These are phyloP conservation scores for Allantophomopsis lycopodina DNA, from an alignment of 2,329 filamentous ascomycete species.

Conservation along the genomic window DNA sequence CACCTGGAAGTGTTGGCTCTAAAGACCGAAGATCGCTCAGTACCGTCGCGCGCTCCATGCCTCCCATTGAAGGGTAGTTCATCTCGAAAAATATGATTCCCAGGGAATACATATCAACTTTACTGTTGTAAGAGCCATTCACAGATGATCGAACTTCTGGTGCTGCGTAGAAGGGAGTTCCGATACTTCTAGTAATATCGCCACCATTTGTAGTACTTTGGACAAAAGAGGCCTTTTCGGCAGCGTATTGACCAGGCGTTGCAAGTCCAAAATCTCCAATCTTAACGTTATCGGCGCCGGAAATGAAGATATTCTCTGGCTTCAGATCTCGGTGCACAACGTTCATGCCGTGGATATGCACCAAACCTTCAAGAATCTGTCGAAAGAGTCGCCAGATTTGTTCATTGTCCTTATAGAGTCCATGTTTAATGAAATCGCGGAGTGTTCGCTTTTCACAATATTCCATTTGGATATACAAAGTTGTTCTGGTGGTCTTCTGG, in stretches of 20 bases:
- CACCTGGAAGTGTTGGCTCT: slow-evolving; percentile 53
- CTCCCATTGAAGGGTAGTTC: slow-evolving; percentile 55
- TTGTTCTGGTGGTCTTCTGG: slow-evolving; percentile 47
- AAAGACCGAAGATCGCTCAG: slow-evolving; percentile 57
- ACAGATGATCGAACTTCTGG: slow-evolving; percentile 74
- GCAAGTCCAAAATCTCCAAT: slow-evolving; percentile 96
- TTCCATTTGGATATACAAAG: slow-evolving; percentile 97
- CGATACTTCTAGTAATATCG: slow-evolving; percentile 59
- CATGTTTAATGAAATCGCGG: slow-evolving; percentile 70
- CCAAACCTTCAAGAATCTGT: slow-evolving; percentile 79
- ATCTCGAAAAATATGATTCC: slow-evolving; percentile 99
- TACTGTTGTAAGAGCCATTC: slow-evolving; percentile 71
- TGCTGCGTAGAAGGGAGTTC: slow-evolving; percentile 82
- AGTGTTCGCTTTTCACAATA: slow-evolving; percentile 88
- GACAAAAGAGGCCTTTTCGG: slow-evolving; percentile 31
- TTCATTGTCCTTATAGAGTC: slow-evolving; percentile 57
- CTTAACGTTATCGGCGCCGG: slow-evolving; percentile 77
- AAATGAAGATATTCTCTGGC: slow-evolving; percentile 95
- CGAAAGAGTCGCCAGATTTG: slow-evolving; percentile 85
- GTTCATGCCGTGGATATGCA: slow-evolving; percentile 77
- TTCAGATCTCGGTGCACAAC: slow-evolving; percentile 96
- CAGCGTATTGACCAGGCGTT: slow-evolving; percentile 67
- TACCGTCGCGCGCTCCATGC: slow-evolving; percentile 49
- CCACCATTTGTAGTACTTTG: slow-evolving; percentile 12
- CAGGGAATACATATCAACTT: slow-evolving; percentile 97